Base-by-base conservation (phyloP, 2,329 filamentous ascomycete genomes). In the Magnaporthales sp. region DNA sequence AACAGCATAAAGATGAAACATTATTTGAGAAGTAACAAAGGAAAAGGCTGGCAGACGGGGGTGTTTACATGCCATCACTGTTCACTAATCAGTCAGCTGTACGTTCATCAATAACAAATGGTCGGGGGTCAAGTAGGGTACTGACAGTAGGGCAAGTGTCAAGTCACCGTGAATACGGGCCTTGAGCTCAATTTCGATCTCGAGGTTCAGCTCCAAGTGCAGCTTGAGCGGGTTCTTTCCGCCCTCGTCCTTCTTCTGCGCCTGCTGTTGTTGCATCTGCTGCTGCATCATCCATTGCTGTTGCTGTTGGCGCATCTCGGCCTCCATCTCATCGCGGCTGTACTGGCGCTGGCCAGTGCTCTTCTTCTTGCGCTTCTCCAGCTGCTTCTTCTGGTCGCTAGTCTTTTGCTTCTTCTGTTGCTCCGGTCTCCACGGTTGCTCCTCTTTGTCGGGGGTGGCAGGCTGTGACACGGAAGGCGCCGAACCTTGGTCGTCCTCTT, bases 161-260 rank as follows among this genome's bases (percentile, higher is more conserved):
- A 93, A 75, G 79, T 93, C 91, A 72, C 91, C 91, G 71, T 92
- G 86, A 69, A 93, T 92, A 75, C 86, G 89, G 24, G 91, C 91
- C 80, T 92, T 92, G 66, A 93, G 80, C 76, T 92, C 87, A 71
- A 93, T 90, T 78, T 93, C 90, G 65, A 93, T 84, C 73, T 93
- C 91, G 66, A 93, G 78, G 77, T 93, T 93, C 66, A 92, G 80
- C 74, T 93, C 90, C 32, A 92, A 77, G 67, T 87, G 82, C 74
- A 93, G 77, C 75, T 88, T 88, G 74, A 92, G 77, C 27, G 89
- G 88, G 71, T 91, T 88, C 69, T 86, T 78, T 69, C 73, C 71
- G 69, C 78, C 78, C 71, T 72, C 72, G 71, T 70, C 71, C 77
- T 75, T 72, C 72, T 75, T 71, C 72, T 72, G 66, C 71, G 75